phyloP scores from a whole-genome alignment of 306 rosid species.

The Gillenia trifoliata region DNA sequence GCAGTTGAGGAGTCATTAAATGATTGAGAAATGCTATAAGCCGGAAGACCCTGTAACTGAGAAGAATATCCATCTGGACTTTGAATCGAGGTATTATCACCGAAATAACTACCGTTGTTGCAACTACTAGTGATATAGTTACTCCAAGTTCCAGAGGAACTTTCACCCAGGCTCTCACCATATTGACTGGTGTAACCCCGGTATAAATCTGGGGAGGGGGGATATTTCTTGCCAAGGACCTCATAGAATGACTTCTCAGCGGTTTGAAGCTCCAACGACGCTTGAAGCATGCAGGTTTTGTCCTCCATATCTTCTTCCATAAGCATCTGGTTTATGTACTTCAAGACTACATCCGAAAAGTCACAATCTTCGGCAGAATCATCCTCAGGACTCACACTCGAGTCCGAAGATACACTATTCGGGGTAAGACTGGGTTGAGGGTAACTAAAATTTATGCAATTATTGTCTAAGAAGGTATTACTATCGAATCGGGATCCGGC shows the following conservation, averaged over 20 bases:
- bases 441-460: conserved; percentile 28
- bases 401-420: conserved; percentile 27
- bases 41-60: conserved; percentile 25
- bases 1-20: conserved; percentile 58
- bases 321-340: conserved; percentile 79
- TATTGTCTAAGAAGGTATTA: conserved; percentile 34
- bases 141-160: conserved; percentile 24
- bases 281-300: conserved; percentile 76
- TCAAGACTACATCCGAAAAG: conserved; percentile 77
- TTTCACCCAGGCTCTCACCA: conserved; percentile 31
- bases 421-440: conserved; percentile 34
- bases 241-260: conserved; percentile 91
- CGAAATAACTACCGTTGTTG: conserved; percentile 27
- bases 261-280: conserved; percentile 87
- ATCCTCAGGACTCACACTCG: conserved; percentile 48
- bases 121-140: conserved; percentile 29
- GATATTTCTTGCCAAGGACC: conserved; percentile 76
- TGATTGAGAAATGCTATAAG: conserved; percentile 39
- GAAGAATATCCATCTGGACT: conserved; percentile 32
- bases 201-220: conserved; percentile 51
- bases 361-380: conserved; percentile 83
- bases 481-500: conserved; percentile 25
- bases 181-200: conserved; percentile 21
- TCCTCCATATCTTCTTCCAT: conserved; percentile 98
- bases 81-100: conserved; percentile 21